phyloP scores from a whole-genome alignment of 306 rosid genomes.

The Hylodesmum podocarpum region DNA sequence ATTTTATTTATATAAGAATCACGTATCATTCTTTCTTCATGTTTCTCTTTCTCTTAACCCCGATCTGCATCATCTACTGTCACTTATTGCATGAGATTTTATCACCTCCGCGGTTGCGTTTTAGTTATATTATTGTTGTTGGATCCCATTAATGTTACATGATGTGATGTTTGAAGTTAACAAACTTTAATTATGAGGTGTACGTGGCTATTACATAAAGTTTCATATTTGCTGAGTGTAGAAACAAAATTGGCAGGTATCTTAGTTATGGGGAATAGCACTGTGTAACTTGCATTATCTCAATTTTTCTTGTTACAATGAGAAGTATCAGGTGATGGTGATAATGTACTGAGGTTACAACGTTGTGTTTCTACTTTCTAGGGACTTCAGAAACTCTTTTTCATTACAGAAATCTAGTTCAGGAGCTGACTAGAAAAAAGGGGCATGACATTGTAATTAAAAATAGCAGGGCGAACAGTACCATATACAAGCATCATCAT shows the following conservation, averaged over 20 bases:
- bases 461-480: background rate
- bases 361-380: too few species aligned
- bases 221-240: background rate
- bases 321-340: background rate
- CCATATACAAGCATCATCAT: background rate
- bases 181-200: background rate
- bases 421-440: background rate
- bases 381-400: background rate
- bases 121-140: background rate
- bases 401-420: background rate
- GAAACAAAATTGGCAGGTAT: background rate
- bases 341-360: background rate
- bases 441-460: background rate
- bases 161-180: background rate
- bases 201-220: background rate
- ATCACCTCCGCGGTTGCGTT: background rate
- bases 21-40: background rate
- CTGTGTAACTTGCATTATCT: background rate
- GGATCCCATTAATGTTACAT: background rate
- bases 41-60: background rate
- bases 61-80: background rate
- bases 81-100: background rate
- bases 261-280: background rate
- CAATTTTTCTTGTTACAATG: background rate
- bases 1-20: background rate